Evolutionary conservation across 2,329 filamentous ascomycete genomes (phyloP).

Genomic region (Xylaria sp.): DNA sequence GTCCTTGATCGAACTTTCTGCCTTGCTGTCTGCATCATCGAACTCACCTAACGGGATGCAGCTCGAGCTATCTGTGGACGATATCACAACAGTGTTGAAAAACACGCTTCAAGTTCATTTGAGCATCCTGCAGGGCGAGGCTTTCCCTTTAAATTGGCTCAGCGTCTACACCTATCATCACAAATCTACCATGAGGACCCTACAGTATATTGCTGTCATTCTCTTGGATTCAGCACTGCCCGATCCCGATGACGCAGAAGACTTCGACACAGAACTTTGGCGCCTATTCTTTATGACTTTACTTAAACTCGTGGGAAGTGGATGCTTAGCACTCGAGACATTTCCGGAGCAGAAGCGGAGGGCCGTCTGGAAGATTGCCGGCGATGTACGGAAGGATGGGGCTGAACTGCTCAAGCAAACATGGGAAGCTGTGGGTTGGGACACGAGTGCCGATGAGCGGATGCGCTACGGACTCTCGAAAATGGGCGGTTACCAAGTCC

Average conservation of each 20-base stretch:
- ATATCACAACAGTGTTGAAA: conserved; percentile 78
- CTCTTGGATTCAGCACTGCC: conserved; percentile 87
- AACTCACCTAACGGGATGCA: conserved; percentile 78
- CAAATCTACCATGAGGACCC: conserved; percentile 84
- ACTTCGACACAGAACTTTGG: conserved; percentile 94
- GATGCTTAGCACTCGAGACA: conserved; percentile 88
- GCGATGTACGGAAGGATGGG: conserved; percentile 91
- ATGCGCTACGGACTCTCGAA: conserved; percentile 80
- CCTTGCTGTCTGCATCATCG: conserved; percentile 83
- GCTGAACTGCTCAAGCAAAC: conserved; percentile 84
- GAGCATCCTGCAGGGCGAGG: conserved; percentile 87
- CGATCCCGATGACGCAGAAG: conserved; percentile 88
- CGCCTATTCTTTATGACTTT: conserved; percentile 91
- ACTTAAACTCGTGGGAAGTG: conserved; percentile 87
- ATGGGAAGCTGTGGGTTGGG: conserved; percentile 98
- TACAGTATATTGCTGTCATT: conserved; percentile 83
- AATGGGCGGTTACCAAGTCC: conserved; percentile 96
- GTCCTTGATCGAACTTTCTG: conserved; percentile 85
- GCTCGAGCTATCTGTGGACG: conserved; percentile 77
- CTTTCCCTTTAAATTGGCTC: conserved; percentile 89
- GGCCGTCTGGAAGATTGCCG: conserved; percentile 98
- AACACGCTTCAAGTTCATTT: conserved; percentile 85
- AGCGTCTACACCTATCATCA: conserved; percentile 94
- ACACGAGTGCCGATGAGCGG: conserved; percentile 82
- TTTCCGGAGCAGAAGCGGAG: conserved; percentile 96